Base-by-base conservation (phyloP, 371 early-diverging fungal genomes). In the Rhizopus stolonifer region DNA sequence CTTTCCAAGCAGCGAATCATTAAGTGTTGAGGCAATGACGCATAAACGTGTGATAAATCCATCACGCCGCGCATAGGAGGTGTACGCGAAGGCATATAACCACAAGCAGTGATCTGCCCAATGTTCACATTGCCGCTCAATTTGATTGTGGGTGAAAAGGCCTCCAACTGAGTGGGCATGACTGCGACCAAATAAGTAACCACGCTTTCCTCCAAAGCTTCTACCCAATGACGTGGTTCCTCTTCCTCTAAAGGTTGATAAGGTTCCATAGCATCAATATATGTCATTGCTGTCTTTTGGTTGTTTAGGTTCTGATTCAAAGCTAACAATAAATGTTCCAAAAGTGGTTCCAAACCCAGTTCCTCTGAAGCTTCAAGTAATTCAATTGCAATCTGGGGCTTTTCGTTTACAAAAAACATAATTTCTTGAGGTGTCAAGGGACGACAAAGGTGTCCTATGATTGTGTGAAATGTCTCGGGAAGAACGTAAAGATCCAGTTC, bases 1-100 rank as follows among this genome's bases (percentile, higher is more conserved):
- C 70, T 69, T 42, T 74, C 75, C 22, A 74, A 33, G 38, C 71
- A 70, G 7, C 62, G 61, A 34, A 66, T 69, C 61, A 74, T 58
- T 23, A 70, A 63, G 40, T 63, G 49, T 46, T 57, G 53, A 32
- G 75, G 75, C 18, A 74, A 40, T 17, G 51, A 33, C 19, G 75
- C 57, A 49, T 69, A 74, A 9, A 65, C 39, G 13, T 54, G 50
- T 5, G 69, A 69, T 55, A 70, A 34, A 11, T 69, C 69, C 32
- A 46, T 61, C 11, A 62, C 52, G 4, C 65, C 70, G 8, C 58
- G 64, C 43, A 46, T 49, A 10, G 61, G 62, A 10, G 65, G 70
- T 6, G 63, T 65, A 33, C 65, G 62, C 7, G 70, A 56, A 3
- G 62, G 58, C 70, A 69, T 69, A 43, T 69, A 69, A 0, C 70